Conservation (phyloP, 2,329 filamentous ascomycete genomes). For the Beauveria brongniartii region DNA sequence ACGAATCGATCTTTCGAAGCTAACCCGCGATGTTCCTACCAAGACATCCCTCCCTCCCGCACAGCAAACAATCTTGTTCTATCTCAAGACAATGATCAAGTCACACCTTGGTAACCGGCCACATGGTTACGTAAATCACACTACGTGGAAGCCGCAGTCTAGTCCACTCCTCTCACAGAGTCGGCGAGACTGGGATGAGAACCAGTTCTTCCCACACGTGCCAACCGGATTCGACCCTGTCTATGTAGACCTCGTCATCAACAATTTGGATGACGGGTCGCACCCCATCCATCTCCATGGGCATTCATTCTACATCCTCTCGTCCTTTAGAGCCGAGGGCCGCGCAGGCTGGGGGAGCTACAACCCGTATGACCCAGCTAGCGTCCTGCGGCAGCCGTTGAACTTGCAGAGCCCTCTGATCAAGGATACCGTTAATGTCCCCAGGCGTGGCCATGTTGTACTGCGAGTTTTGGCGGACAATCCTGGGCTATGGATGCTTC, state of each 20-base stretch:
- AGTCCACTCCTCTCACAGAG: conserved; percentile 15
- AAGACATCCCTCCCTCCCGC: conserved; percentile 8
- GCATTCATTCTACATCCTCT: conserved; percentile 40
- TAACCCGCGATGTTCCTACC: neutral
- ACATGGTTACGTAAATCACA: conserved; percentile 21
- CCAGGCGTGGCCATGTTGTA: conserved; percentile 19
- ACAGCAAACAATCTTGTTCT: conserved; percentile 17
- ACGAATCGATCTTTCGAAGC: neutral
- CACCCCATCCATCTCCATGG: conserved; percentile 46
- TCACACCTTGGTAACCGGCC: conserved; percentile 17
- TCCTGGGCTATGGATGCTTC: conserved; percentile 21
- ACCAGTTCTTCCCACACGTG: conserved; percentile 18
- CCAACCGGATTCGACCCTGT: conserved; percentile 8
- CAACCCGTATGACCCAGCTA: conserved; percentile 17
- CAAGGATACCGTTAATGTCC: conserved; percentile 34
- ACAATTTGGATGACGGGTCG: conserved; percentile 25
- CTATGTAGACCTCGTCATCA: conserved; percentile 22
- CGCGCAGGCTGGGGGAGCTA: conserved; percentile 19
- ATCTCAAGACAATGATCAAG: conserved; percentile 18
- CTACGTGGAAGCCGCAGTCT: conserved; percentile 18
- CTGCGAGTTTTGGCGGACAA: conserved; percentile 18
- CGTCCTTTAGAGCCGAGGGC: conserved; percentile 15
- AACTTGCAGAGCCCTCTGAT: conserved; percentile 17
- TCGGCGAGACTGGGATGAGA: conserved; percentile 16
- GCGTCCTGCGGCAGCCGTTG: neutral